Evolutionary conservation across 2,329 filamentous ascomycete species (phyloP).

Genomic region (Clarireedia monteithiana): DNA sequence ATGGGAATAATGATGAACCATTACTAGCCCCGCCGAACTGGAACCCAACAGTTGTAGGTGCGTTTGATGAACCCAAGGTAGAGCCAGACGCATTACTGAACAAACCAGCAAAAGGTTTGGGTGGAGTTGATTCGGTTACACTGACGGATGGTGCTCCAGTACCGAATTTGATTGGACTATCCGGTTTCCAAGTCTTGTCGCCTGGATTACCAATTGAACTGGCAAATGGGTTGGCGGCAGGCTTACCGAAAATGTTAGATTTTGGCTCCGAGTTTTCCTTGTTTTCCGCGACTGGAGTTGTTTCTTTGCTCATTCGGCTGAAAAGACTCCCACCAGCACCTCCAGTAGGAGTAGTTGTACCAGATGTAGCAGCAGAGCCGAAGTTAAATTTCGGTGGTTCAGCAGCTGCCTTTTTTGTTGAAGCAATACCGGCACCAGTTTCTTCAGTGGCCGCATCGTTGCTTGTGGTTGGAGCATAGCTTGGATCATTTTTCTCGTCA

Average conservation of each 20-base stretch:
- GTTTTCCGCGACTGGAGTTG: conserved; percentile 37
- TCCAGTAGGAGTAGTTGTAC: conserved; percentile 30
- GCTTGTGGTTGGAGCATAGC: conserved; percentile 15
- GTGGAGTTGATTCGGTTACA: conserved; percentile 19
- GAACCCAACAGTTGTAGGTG: conserved; percentile 16
- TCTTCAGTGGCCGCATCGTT: conserved; percentile 19
- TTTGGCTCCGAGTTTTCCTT: conserved; percentile 29
- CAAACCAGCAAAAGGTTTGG: conserved; percentile 9
- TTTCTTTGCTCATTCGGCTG: conserved; percentile 45
- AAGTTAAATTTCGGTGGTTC: conserved; percentile 24
- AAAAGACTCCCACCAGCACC: conserved; percentile 41
- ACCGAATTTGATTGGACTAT: conserved; percentile 40
- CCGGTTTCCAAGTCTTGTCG: conserved; percentile 42
- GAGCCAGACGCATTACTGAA: conserved; percentile 11
- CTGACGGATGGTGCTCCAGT: conserved; percentile 18
- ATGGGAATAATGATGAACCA: conserved; percentile 25
- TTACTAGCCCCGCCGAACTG: conserved; percentile 21
- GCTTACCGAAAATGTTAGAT: conserved; percentile 17
- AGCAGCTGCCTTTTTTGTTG: conserved; percentile 20
- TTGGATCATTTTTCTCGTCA: conserved; percentile 28
- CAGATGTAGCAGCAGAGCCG: conserved; percentile 28
- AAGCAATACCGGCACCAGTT: conserved; percentile 22
- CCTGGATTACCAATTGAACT: conserved; percentile 20
- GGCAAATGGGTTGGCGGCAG: conserved; percentile 15
- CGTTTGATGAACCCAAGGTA: conserved; percentile 7